phyloP scores from a whole-genome alignment of 1,284 basidiomycete species.

The Cryptococcus amylolentus region DNA sequence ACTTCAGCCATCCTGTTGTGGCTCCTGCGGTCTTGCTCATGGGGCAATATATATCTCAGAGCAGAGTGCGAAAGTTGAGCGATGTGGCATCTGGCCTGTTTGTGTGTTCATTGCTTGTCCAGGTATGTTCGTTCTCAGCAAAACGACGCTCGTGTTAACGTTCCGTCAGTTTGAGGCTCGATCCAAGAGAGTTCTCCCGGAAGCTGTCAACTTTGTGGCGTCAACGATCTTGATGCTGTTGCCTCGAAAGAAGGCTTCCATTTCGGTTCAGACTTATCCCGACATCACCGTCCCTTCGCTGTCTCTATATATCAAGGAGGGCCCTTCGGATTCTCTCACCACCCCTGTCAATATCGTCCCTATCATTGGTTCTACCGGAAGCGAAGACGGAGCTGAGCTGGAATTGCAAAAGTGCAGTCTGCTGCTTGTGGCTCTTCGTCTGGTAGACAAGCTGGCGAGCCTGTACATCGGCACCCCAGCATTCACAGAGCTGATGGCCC shows the following conservation, averaged over 20 bases:
- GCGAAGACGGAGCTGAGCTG: constrained; percentile 26
- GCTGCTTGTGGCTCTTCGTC: constrained; percentile 60
- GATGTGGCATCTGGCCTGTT: constrained; percentile 87
- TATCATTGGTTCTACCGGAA: constrained; percentile 17
- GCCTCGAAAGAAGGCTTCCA: constrained; percentile 53
- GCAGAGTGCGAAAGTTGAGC: constrained; percentile 66
- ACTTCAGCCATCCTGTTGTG: constrained; percentile 84
- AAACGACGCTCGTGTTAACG: constrained; percentile 1
- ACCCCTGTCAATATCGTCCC: constrained; percentile 27
- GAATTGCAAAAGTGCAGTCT: constrained; percentile 55
- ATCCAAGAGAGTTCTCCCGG: constrained; percentile 85
- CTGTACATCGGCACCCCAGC: constrained; percentile 73
- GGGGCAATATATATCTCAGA: constrained; percentile 84
- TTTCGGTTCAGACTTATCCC: constrained; percentile 62
- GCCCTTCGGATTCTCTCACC: constrained; percentile 18
- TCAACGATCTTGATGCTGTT: constrained; percentile 69
- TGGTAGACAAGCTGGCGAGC: constrained; percentile 66
- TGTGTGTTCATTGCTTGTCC: constrained; percentile 72
- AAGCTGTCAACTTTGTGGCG: constrained; percentile 78
- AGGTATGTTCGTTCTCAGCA: constrained; percentile 34
- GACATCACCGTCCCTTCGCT: constrained; percentile 56
- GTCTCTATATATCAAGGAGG: constrained; percentile 25
- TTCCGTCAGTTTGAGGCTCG: constrained; percentile 70
- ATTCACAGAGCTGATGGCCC: constrained; percentile 78
- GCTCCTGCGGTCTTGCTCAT: constrained; percentile 83